Evolutionary conservation across 2,329 filamentous ascomycete species (phyloP), one percentile per base, ranked within the genome.

Genomic region (Aureobasidium sp.): DNA sequence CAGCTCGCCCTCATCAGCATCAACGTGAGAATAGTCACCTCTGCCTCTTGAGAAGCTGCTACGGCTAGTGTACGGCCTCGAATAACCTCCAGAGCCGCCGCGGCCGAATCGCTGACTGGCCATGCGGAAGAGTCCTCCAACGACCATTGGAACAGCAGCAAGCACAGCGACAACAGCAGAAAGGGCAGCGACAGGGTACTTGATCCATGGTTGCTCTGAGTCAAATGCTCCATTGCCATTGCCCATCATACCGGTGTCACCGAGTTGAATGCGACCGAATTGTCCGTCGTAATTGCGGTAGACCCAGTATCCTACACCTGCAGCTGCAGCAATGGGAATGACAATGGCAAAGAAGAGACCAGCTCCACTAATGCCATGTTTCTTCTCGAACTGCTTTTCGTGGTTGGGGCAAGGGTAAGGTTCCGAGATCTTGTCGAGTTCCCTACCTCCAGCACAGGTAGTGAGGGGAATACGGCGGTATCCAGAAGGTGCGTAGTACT

Each of bases 1-100:
- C 67, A 99, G 78, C 78, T 97, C 93, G 53, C 93, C 93, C 73
- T 97, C 94, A 72, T 97, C 94, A 56, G 94, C 89, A 69, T 96
- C 92, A 57, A 96, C 91, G 69, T 88, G 83, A 17, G 87, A 85
- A 74, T 97, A 97, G 74, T 96, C 90, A n/a, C 89, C 87, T 62
- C 90, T 84, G 1, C 90, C 88, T 62, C 92, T 84, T 5, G 92
- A 89, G 76, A 99, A 99, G 65, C 90, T 93, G 70, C 90, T 89
- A 63, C 95, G 81, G 55, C 90, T 96, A 17, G 92, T 94, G 73
- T 95, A 99, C 62, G 87, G 85, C 64, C 88, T 80, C 41, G 76
- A 76, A 39, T 83, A 82, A 3, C 83, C 62, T 50, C 79, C 76
- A 59, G 78, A 70, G 12, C 82, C 75, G 10, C 81, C 73, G 29